A percentile compares a stretch with the other conserved stretches of the same genome.
Evolutionary conservation across 2,329 filamentous ascomycete species (phyloP).

Genomic region (Claviceps purpurea): DNA sequence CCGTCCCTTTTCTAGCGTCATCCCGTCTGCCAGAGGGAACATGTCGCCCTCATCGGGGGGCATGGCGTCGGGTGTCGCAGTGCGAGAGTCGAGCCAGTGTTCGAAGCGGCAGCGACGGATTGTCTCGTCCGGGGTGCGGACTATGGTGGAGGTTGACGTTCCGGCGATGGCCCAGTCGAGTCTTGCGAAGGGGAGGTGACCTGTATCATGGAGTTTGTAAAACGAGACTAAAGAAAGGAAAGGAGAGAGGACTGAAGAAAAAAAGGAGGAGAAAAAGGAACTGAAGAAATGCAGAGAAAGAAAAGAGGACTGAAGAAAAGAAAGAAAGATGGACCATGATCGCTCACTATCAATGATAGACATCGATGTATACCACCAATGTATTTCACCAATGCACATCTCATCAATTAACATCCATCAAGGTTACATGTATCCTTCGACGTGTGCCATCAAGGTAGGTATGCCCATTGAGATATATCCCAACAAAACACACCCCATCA

Average conservation of each 20-base stretch:
- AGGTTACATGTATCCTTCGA: too few relatives aligned
- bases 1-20: constrained; percentile 40
- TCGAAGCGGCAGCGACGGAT: constrained; percentile 32
- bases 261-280: not conserved
- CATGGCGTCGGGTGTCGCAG: constrained; percentile 19
- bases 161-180: constrained; percentile 58
- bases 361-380: too few relatives aligned
- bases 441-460: too few relatives aligned
- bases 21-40: constrained; percentile 26
- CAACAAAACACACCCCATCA: too few relatives aligned
- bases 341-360: too few relatives aligned
- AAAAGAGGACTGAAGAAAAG: too few relatives aligned
- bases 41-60: constrained; percentile 42
- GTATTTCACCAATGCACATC: too few relatives aligned
- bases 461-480: too few relatives aligned
- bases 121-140: constrained; percentile 13
- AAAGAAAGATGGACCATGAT: too few relatives aligned
- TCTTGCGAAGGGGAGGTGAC: not conserved
- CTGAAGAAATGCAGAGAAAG: too few relatives aligned
- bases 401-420: too few relatives aligned
- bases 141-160: constrained; percentile 26
- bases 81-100: constrained; percentile 48
- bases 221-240: too few relatives aligned
- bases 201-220: not conserved
- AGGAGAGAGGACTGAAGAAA: not conserved